phyloP scores from a whole-genome alignment of 2,329 filamentous ascomycete genomes.

The Pestalotiopsis sp. region DNA sequence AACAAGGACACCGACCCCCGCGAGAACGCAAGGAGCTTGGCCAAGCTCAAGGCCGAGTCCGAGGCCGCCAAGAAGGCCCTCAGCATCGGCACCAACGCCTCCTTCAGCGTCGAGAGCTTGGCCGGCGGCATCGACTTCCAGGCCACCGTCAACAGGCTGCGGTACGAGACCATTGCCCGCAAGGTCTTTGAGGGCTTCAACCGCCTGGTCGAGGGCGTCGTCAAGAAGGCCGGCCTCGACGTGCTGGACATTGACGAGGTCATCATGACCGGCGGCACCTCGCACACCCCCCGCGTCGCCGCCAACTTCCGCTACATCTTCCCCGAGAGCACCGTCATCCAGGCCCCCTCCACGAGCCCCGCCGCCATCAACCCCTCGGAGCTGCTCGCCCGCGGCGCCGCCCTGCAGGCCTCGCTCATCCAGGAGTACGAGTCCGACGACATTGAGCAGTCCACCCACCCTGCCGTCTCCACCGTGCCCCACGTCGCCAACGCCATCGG shows the following conservation, averaged over 20 bases:
- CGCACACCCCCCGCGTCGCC: conserved; percentile 93
- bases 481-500: conserved; percentile 90
- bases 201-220: conserved; percentile 78
- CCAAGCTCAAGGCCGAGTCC: conserved; percentile 90
- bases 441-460: conserved; percentile 94
- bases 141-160: conserved; percentile 87
- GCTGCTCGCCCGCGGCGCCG: conserved; percentile 84
- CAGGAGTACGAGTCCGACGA: conserved; percentile 92
- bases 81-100: conserved; percentile 84
- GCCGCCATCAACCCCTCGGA: conserved; percentile 92
- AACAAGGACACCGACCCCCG: conserved; percentile 83
- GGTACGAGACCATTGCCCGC: conserved; percentile 86
- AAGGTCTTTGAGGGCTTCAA: conserved; percentile 90
- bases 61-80: conserved; percentile 92
- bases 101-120: conserved; percentile 91
- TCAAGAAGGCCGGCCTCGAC: conserved; percentile 92
- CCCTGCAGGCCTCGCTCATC: conserved; percentile 92
- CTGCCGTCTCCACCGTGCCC: conserved; percentile 90
- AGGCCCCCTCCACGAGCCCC: conserved; percentile 79
- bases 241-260: conserved; percentile 93
- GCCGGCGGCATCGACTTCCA: conserved; percentile 89
- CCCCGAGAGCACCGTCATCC: conserved; percentile 75
- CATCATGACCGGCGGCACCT: conserved; percentile 87
- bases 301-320: conserved; percentile 79
- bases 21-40: conserved; percentile 77